Percentiles rank a stretch among this genome's conserved stretches.
phyloP scores from a whole-genome alignment of 768 basidiomycete species.

The Russula emetica region DNA sequence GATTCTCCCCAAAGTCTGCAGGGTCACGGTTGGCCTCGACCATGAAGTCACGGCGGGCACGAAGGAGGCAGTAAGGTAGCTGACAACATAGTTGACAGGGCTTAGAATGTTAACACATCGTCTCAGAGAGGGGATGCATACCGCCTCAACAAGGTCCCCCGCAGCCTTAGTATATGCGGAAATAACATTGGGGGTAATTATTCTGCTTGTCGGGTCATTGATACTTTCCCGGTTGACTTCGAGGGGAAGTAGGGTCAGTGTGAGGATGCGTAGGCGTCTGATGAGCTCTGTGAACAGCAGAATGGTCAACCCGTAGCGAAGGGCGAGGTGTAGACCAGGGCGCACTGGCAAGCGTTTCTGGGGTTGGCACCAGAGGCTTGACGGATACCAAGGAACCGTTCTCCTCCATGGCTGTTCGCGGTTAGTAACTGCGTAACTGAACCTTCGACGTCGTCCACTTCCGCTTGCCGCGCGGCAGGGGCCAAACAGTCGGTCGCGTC shows the following conservation, averaged over 20 bases:
- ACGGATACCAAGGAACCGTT: slow-evolving; percentile 43
- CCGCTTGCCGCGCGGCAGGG: background rate
- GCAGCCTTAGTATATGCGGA: slow-evolving; percentile 72
- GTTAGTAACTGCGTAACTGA: too few relatives aligned
- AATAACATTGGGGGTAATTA: slow-evolving; percentile 80
- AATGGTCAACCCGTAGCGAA: background rate
- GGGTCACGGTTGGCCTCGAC: slow-evolving; percentile 77
- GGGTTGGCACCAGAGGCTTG: slow-evolving; percentile 51
- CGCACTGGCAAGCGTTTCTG: slow-evolving; percentile 75
- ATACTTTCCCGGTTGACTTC: slow-evolving; percentile 67
- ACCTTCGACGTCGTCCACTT: too few relatives aligned
- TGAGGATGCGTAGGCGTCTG: slow-evolving; percentile 72
- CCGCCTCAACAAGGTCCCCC: slow-evolving; percentile 84
- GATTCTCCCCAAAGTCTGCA: slow-evolving; percentile 83
- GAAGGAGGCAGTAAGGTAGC: slow-evolving; percentile 79
- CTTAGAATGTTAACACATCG: background rate
- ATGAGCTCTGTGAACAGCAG: slow-evolving; percentile 57
- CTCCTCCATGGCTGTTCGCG: slow-evolving; percentile 37
- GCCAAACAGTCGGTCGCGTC: background rate
- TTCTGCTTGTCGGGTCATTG: slow-evolving; percentile 71
- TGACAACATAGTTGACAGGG: slow-evolving; percentile 31
- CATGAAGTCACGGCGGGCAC: slow-evolving; percentile 75
- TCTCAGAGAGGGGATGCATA: slow-evolving; percentile 35
- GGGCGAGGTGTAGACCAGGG: background rate
- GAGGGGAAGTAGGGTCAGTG: slow-evolving; percentile 69